Conservation (phyloP, 2,329 filamentous ascomycete genomes). For the Monosporascus sp. region DNA sequence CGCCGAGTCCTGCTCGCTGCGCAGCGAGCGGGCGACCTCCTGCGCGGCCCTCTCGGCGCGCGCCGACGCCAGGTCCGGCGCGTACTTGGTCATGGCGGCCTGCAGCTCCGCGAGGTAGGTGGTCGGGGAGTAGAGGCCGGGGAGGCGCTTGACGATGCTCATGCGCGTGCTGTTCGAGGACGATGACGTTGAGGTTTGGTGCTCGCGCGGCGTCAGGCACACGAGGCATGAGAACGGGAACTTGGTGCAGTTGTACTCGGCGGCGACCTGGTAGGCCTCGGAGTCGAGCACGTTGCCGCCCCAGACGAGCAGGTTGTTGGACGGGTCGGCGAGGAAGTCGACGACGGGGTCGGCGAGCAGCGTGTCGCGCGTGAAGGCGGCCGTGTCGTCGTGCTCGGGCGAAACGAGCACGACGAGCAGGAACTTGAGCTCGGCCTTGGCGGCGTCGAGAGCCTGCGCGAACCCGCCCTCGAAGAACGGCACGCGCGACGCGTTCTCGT, state of each 20-base stretch:
- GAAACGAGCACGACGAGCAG: conserved; percentile 84
- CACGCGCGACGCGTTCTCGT: conserved; percentile 38
- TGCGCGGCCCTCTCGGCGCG: conserved; percentile 76
- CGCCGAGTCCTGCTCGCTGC: conserved; percentile 86
- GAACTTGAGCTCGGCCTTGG: conserved; percentile 88
- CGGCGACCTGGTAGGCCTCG: conserved; percentile 90
- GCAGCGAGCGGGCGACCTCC: conserved; percentile 71
- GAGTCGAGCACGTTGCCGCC: conserved; percentile 88
- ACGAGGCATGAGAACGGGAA: conserved; percentile 87
- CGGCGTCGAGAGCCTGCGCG: conserved; percentile 82
- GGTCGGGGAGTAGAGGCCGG: conserved; percentile 63
- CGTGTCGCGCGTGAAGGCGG: conserved; percentile 75
- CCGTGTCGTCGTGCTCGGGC: conserved; percentile 90
- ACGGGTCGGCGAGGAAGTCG: conserved; percentile 66
- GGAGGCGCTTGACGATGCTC: conserved; percentile 78
- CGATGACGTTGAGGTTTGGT: conserved; percentile 23
- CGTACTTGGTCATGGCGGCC: conserved; percentile 68
- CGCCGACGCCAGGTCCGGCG: conserved; percentile 67
- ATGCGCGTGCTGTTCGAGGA: conserved; percentile 62
- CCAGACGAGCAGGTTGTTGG: conserved; percentile 83
- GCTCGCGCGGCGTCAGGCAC: conserved; percentile 80
- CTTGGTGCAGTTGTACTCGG: conserved; percentile 81
- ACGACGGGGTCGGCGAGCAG: conserved; percentile 72
- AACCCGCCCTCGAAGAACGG: conserved; percentile 86
- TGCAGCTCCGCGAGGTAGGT: conserved; percentile 75